A percentile compares a stretch with the other conserved stretches of the same genome.
These are phyloP conservation scores for Lasiosphaeriaceae sp. DNA, from an alignment of 495 filamentous ascomycete species.

Conservation along the genomic window DNA sequence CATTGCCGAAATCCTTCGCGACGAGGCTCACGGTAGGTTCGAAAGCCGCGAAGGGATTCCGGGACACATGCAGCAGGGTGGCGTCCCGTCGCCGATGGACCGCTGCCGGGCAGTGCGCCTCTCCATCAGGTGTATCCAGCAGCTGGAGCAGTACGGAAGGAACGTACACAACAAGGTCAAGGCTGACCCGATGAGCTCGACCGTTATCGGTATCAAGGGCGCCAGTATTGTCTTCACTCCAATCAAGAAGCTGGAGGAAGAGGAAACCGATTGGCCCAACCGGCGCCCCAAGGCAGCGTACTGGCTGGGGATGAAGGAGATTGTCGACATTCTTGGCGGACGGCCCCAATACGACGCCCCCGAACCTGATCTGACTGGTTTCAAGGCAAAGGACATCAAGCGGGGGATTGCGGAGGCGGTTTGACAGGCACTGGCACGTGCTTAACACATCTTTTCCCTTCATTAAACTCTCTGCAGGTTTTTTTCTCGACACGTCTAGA, in stretches of 20 bases:
- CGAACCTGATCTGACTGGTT: conserved; percentile 39
- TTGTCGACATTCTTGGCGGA: conserved; percentile 81
- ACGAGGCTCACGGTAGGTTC: conserved; percentile 87
- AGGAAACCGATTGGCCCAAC: conserved; percentile 91
- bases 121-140: conserved; percentile 85
- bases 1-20: conserved; percentile 91
- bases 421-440: not conserved
- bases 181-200: conserved; percentile 62
- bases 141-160: conserved; percentile 73
- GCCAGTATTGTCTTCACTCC: conserved; percentile 82
- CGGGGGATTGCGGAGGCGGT: conserved; percentile 33
- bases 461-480: not conserved
- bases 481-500: not conserved
- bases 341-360: conserved; percentile 49
- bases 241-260: conserved; percentile 69
- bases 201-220: conserved; percentile 90
- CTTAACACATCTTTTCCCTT: not conserved
- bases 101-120: conserved; percentile 87
- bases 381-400: conserved; percentile 53
- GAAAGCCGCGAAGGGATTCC: conserved; percentile 92
- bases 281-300: conserved; percentile 79
- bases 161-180: conserved; percentile 64
- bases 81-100: conserved; percentile 92
- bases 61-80: conserved; percentile 95
- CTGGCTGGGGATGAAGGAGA: conserved; percentile 76